Evolutionary conservation across 768 basidiomycete genomes (phyloP), one percentile per base, ranked within the genome.

Genomic region (Tylopilus plumbeoviolaceoides): DNA sequence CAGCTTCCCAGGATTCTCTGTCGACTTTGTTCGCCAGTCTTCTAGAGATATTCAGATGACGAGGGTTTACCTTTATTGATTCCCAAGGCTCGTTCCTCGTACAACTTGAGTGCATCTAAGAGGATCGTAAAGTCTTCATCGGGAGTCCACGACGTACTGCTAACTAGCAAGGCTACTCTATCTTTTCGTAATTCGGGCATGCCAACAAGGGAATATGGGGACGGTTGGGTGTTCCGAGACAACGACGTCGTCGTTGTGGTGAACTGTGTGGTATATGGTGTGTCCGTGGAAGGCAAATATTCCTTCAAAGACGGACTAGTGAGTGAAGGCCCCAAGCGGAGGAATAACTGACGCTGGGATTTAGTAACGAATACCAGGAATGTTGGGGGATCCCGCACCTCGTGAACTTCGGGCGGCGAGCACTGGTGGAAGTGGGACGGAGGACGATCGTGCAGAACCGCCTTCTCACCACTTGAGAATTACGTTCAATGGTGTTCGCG

Each of bases 61-160:
- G 17, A 47, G 12, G 10, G 2, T 53, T 8, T 43, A 55, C 67
- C 48, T 53, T 48, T 44, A n/a, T 64, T 64, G 25, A 68, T 56
- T 46, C 67, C 64, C 21, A 63, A 59, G 17, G 84, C 87, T 21
- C 75, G 80, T 14, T 64, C 52, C 59, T 98, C 86, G 65, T 97
- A 98, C 15, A 71, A 39, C 14, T 72, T 66, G 36, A 99, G 73
- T 3, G 93, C 92, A 18, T 81, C 76, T 20, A 98, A 69, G 17
- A 99, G 81, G 47, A 97, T 80, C 9, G 79, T 72, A 59, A 99
- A 98, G 67, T 98, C 94, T 67, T 99, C 97, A 62, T 99, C 97
- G 7, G 91, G 83, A 1, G 97, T 98, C 95, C 95, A 98, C 15
- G 90, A 93, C 1, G 97, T 99, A 59, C 91, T 91, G 21, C 90